Percentiles rank a stretch among this genome's conserved stretches.
Conservation (phyloP, 208 protist genomes). For the Naegleria gruberi region DNA sequence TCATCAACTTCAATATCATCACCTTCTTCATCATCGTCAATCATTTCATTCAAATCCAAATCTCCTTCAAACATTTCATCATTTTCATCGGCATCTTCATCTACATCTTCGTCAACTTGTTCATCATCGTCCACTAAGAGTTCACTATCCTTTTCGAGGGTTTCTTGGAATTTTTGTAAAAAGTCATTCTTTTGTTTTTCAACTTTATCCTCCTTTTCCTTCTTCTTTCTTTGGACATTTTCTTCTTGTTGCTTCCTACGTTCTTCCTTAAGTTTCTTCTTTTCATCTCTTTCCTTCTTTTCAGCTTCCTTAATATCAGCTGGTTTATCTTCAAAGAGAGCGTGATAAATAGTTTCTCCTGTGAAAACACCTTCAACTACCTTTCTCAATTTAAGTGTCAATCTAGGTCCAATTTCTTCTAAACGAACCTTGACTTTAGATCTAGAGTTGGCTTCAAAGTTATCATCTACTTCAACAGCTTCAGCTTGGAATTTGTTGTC, state of each 20-base stretch:
- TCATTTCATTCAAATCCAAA: background rate
- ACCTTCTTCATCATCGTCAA: background rate
- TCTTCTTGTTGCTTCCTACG: conserved; percentile 12
- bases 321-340: background rate
- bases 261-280: background rate
- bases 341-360: conserved; percentile 9
- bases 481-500: background rate
- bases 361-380: background rate
- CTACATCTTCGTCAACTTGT: background rate
- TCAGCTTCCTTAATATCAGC: background rate
- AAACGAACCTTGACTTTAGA: background rate
- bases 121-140: background rate
- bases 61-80: background rate
- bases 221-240: conserved; percentile 18
- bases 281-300: background rate
- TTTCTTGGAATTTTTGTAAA: background rate
- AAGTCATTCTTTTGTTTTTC: background rate
- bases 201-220: background rate
- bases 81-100: background rate
- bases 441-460: background rate
- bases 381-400: background rate
- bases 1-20: background rate
- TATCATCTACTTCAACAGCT: background rate
- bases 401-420: background rate
- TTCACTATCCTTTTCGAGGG: background rate